Evolutionary conservation across 352 stramenopile genomes (phyloP).

Genomic region (Pythium scleroteichum): DNA sequence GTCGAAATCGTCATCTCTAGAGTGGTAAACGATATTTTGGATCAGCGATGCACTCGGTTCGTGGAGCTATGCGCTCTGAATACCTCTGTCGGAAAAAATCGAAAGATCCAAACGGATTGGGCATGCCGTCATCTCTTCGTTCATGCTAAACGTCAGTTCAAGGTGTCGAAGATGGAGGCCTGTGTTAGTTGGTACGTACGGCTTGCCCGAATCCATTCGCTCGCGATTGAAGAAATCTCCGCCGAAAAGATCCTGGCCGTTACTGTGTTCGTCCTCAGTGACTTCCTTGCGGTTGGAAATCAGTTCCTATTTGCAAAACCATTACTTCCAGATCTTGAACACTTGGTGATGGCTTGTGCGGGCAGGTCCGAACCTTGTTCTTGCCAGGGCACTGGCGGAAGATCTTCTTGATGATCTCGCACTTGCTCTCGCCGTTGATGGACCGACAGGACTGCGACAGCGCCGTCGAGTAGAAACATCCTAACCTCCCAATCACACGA

Average conservation of each 20-base stretch:
- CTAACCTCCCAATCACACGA: conserved; percentile 18
- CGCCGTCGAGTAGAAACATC: conserved; percentile 81
- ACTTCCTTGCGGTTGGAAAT: conserved; percentile 81
- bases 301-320: conserved; percentile 39
- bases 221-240: conserved; percentile 76
- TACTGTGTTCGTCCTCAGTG: conserved; percentile 66
- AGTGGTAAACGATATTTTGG: background rate
- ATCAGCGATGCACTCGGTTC: no score
- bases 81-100: conserved; percentile 54
- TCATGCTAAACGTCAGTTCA: no score
- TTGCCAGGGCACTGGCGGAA: conserved; percentile 78
- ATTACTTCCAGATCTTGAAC: no score
- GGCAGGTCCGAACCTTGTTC: conserved; percentile 35
- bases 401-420: conserved; percentile 85
- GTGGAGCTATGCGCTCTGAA: no score
- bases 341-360: no score
- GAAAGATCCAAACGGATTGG: conserved; percentile 33
- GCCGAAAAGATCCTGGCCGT: conserved; percentile 31
- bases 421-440: conserved; percentile 86
- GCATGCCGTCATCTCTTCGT: background rate
- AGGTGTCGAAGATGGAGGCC: background rate
- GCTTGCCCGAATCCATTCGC: conserved; percentile 49
- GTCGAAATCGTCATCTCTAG: conserved; percentile 73
- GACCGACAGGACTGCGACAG: conserved; percentile 76
- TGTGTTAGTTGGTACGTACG: background rate